A percentile compares a stretch with the other conserved stretches of the same genome.
phyloP scores from a whole-genome alignment of 2,329 filamentous ascomycete species.

The Aureobasidium sp. region DNA sequence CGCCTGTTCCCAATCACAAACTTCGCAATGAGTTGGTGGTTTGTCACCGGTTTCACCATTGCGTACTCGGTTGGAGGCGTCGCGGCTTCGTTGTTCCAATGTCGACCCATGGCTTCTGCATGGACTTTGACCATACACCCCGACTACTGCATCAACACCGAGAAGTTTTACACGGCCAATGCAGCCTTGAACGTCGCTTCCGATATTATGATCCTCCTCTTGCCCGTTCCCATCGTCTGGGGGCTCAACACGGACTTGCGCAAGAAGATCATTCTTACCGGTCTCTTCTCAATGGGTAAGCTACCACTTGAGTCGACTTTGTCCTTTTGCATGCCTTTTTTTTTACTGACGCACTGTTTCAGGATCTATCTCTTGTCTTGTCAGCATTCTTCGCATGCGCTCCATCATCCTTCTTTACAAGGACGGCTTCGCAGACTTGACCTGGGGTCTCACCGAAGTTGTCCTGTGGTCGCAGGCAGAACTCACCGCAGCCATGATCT shows the following conservation, averaged over 20 bases:
- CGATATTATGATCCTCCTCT: slow-evolving; percentile 52
- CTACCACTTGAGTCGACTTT: not conserved
- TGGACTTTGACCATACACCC: not conserved
- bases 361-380: slow-evolving; percentile 5
- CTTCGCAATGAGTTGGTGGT: slow-evolving; percentile 7
- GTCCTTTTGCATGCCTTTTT: not conserved
- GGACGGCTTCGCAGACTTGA: not conserved
- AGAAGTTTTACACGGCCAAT: slow-evolving; percentile 12
- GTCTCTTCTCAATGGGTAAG: slow-evolving; percentile 43
- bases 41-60: slow-evolving; percentile 7
- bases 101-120: not conserved
- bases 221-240: slow-evolving; percentile 50
- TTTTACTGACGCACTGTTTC: not conserved
- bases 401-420: slow-evolving; percentile 10
- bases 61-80: slow-evolving; percentile 6
- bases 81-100: slow-evolving; percentile 9
- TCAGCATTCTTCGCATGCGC: slow-evolving; percentile 13
- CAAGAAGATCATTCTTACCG: slow-evolving; percentile 47
- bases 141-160: slow-evolving; percentile 6
- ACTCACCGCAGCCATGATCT: slow-evolving; percentile 8
- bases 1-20: slow-evolving; percentile 10
- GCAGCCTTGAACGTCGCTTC: slow-evolving; percentile 4
- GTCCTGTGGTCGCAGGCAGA: slow-evolving; percentile 10
- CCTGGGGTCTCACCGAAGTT: slow-evolving; percentile 9
- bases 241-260: slow-evolving; percentile 44